Evolutionary conservation across 768 basidiomycete species (phyloP).

Genomic region (Trametes coccinea): DNA sequence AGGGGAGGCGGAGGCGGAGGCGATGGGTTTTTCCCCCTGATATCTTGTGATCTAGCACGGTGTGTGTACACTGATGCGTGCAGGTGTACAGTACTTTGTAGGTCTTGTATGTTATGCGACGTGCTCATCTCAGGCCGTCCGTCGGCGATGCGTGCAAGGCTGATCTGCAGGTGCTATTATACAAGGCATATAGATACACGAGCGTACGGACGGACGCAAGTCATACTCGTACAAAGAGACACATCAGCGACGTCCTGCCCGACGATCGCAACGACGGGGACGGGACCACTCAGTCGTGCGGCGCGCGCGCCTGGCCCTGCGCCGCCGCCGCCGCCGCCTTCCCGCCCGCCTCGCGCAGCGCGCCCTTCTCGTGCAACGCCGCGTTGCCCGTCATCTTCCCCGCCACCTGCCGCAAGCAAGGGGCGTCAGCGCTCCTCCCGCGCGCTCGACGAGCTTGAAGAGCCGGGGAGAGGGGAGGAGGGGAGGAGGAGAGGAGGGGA

Average conservation of each 20-base stretch:
- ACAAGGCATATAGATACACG: background rate
- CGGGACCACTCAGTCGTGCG: constrained; percentile 38
- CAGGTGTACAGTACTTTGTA: background rate
- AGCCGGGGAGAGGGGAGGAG: no score
- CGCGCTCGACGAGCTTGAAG: no score
- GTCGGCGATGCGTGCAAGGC: background rate
- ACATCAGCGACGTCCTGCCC: background rate
- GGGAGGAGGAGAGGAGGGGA: no score
- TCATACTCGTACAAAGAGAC: no score
- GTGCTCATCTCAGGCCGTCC: background rate
- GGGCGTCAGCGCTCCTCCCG: no score
- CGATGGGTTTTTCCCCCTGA: no score
- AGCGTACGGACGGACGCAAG: no score
- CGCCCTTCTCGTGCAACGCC: constrained; percentile 57
- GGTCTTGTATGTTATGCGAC: background rate
- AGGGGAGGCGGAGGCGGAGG: no score
- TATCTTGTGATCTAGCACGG: background rate
- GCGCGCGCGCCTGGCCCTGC: constrained; percentile 40
- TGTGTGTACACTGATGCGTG: background rate
- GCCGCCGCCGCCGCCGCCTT: constrained; percentile 40
- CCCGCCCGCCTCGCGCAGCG: constrained; percentile 53
- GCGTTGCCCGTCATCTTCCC: constrained; percentile 51
- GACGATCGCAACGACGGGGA: no score
- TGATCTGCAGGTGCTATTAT: background rate
- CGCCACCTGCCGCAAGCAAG: constrained; percentile 37